A percentile compares a stretch with the other conserved stretches of the same genome.
These are phyloP conservation scores for Colletotrichum echinochloae DNA, from an alignment of 2,329 filamentous ascomycete genomes.

Conservation along the genomic window DNA sequence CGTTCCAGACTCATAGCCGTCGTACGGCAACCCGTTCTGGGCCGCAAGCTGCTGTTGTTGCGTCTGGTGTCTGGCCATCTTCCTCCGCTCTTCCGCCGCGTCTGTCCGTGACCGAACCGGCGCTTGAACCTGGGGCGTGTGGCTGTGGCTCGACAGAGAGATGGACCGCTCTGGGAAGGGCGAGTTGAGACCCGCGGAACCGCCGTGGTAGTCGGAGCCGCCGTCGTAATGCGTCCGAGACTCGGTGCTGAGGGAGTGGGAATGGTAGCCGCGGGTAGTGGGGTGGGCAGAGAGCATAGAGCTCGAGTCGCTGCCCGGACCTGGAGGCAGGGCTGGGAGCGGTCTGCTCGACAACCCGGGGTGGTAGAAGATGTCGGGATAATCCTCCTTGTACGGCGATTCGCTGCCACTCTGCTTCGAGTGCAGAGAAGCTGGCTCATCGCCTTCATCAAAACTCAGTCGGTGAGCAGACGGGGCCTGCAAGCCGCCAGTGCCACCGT, in stretches of 20 bases:
- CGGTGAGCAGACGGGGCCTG: slow-evolving; percentile 79
- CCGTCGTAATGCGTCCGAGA: slow-evolving; percentile 55
- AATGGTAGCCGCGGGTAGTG: slow-evolving; percentile 53
- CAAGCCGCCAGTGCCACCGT: slow-evolving; percentile 89
- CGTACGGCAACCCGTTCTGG: slow-evolving; percentile 64
- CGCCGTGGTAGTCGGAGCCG: slow-evolving; percentile 61
- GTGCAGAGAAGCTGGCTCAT: slow-evolving; percentile 75
- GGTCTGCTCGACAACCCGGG: slow-evolving; percentile 78
- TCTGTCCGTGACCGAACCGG: slow-evolving; percentile 96
- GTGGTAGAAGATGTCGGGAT: slow-evolving; percentile 94
- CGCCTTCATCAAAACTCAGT: slow-evolving; percentile 92
- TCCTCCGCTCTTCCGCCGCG: slow-evolving; percentile 78
- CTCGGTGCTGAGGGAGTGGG: slow-evolving; percentile 62
- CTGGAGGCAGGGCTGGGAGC: slow-evolving; percentile 72
- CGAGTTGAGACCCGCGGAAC: slow-evolving; percentile 49
- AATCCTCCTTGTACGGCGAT: slow-evolving; percentile 77
- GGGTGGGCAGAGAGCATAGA: slow-evolving; percentile 60
- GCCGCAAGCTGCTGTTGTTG: slow-evolving; percentile 63
- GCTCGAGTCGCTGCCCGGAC: slow-evolving; percentile 71
- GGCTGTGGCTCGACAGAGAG: slow-evolving; percentile 85
- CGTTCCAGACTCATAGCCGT: slow-evolving; percentile 68
- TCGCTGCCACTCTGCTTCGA: slow-evolving; percentile 71
- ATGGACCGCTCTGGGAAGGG: slow-evolving; percentile 76
- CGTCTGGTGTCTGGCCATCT: slow-evolving; percentile 65
- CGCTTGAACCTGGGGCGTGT: slow-evolving; percentile 80